A percentile compares a stretch with the other conserved stretches of the same genome.
Conservation (phyloP, 2,329 filamentous ascomycete species). For the Alternaria sp. region DNA sequence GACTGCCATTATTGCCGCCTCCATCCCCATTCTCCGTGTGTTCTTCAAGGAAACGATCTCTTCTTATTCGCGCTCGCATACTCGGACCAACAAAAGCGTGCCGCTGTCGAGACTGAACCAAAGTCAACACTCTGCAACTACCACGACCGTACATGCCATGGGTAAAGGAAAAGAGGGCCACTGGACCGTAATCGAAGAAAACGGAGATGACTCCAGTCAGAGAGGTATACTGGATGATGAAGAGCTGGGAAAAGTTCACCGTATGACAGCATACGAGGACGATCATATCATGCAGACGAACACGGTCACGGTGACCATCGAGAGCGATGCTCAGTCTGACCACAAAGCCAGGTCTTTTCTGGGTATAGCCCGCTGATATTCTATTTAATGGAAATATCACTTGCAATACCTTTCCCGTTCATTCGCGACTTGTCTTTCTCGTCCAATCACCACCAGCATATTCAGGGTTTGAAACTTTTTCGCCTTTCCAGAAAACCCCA, state of each 20-base stretch:
- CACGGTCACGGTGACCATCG: constrained; percentile 15
- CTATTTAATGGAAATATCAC: neutral
- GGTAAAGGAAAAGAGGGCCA: constrained; percentile 1
- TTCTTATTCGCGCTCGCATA: neutral
- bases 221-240: constrained; percentile 9
- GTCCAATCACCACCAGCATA: no score
- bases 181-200: neutral
- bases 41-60: constrained; percentile 41
- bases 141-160: constrained; percentile 6
- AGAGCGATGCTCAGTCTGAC: constrained; percentile 2
- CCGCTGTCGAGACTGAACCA: constrained; percentile 7
- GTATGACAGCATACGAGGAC: neutral
- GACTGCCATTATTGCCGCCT: constrained; percentile 40
- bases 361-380: neutral
- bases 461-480: no score
- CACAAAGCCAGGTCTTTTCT: constrained; percentile 4
- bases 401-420: no score
- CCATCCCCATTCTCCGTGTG: constrained; percentile 42
- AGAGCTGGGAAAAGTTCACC: constrained; percentile 1
- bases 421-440: no score
- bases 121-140: constrained; percentile 7
- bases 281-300: constrained; percentile 12
- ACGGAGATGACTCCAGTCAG: constrained; percentile 4
- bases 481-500: no score
- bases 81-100: neutral